phyloP scores from a whole-genome alignment of 805 yeast genomes.

The Ogataea nakhonphanomensis region DNA sequence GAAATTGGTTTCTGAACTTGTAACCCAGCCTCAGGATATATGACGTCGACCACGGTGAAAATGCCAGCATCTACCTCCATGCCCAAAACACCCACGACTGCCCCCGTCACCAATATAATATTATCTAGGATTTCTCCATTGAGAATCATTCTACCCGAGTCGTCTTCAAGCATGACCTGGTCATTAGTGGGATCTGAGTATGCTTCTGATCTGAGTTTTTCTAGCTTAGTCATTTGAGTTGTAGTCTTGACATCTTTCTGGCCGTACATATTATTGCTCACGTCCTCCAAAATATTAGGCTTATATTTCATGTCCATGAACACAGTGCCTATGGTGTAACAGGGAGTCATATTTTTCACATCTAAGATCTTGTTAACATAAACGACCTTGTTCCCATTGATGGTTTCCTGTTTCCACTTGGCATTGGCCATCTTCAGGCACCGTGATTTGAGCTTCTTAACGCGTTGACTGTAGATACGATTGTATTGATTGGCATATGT shows the following conservation, averaged over 20 bases:
- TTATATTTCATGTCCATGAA: constrained; percentile 81
- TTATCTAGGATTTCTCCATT: constrained; percentile 59
- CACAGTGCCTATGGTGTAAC: constrained; percentile 86
- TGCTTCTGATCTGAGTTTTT: constrained; percentile 34
- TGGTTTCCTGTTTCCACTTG: constrained; percentile 42
- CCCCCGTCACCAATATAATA: constrained; percentile 78
- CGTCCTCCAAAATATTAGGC: constrained; percentile 81
- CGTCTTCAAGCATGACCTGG: constrained; percentile 80
- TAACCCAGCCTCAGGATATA: constrained; percentile 62
- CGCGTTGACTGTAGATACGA: constrained; percentile 50
- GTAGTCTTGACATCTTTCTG: constrained; percentile 37
- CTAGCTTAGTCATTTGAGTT: constrained; percentile 16
- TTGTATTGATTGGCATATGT: constrained; percentile 57
- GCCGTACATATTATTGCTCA: constrained; percentile 56
- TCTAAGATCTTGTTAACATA: constrained; percentile 55
- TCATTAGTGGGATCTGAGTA: constrained; percentile 58
- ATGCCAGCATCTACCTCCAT: constrained; percentile 80
- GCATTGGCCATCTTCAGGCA: constrained; percentile 41
- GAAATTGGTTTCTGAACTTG: constrained; percentile 40
- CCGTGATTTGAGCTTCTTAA: constrained; percentile 44
- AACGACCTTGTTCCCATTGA: constrained; percentile 28
- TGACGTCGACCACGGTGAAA: constrained; percentile 78
- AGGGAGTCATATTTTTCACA: constrained; percentile 53
- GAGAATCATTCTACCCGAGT: constrained; percentile 78
- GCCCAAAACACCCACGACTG: constrained; percentile 83